These are phyloP conservation scores for Entomortierella beljakovae DNA, from an alignment of 192 early-diverging fungal genomes.

Conservation along the genomic window DNA sequence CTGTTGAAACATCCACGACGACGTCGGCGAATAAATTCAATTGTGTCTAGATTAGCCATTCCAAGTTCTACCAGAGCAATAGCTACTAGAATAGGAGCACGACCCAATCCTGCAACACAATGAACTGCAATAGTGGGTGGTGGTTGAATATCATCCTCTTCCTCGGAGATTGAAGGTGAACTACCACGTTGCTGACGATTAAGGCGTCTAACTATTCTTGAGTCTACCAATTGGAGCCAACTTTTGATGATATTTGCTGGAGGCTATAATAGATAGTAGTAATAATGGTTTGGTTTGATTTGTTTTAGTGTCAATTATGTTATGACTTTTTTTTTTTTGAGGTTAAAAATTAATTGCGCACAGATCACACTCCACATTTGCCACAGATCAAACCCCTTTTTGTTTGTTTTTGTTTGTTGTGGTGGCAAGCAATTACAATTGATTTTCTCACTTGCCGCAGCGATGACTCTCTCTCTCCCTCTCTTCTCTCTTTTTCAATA, in stretches of 20 bases:
- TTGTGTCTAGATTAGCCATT: constrained; percentile 79
- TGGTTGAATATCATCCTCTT: constrained; percentile 18
- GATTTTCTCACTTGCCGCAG: no score
- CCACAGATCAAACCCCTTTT: background rate
- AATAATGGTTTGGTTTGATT: background rate
- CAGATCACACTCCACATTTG: constrained; percentile 6
- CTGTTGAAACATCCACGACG: constrained; percentile 87
- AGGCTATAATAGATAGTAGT: constrained; percentile 46
- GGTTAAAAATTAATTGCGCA: constrained; percentile 3
- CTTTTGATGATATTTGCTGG: constrained; percentile 71
- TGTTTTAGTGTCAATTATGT: background rate
- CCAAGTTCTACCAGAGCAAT: constrained; percentile 84
- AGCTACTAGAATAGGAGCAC: constrained; percentile 92
- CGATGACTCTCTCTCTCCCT: no score
- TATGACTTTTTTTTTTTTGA: background rate
- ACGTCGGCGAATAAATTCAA: constrained; percentile 78
- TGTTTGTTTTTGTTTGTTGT: no score
- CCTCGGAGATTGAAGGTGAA: constrained; percentile 34
- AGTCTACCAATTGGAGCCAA: constrained; percentile 78
- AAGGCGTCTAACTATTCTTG: constrained; percentile 55
- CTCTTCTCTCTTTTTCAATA: no score
- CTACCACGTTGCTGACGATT: constrained; percentile 19
- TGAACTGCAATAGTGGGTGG: constrained; percentile 86
- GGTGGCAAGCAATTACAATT: no score
- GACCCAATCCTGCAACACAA: constrained; percentile 95